These are phyloP conservation scores for Ophiosphaerella narmari DNA, from an alignment of 2,329 filamentous ascomycete genomes.

Conservation along the genomic window DNA sequence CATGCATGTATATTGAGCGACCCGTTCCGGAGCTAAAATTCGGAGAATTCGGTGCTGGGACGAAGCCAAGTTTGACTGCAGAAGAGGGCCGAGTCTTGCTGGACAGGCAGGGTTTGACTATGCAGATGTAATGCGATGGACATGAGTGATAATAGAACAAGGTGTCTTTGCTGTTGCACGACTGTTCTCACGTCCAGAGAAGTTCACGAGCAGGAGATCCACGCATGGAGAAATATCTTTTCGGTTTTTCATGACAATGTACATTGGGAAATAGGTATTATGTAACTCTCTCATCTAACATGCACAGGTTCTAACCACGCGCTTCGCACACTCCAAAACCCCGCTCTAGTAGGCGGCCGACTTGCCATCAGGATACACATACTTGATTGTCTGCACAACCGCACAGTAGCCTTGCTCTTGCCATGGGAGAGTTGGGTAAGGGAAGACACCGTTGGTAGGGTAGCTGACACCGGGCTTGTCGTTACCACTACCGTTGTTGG, in stretches of 20 bases:
- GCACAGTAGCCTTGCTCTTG: slow-evolving; percentile 39
- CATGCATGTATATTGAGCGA: no score
- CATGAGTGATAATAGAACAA: no score
- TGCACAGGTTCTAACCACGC: not conserved
- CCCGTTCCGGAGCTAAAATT: no score
- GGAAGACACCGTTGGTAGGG: slow-evolving; percentile 14
- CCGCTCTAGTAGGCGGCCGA: not conserved
- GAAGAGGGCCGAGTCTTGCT: not conserved
- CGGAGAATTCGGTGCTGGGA: no score
- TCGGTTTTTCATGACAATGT: slow-evolving; percentile 4
- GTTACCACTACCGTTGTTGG: not conserved
- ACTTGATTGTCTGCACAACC: slow-evolving; percentile 38
- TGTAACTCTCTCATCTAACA: not conserved
- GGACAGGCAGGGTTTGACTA: no score
- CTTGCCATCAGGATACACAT: slow-evolving; percentile 40
- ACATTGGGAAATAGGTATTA: slow-evolving; percentile 7
- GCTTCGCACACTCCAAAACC: not conserved
- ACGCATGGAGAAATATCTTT: no score
- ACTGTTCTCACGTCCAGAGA: not conserved
- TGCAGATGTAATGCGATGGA: no score
- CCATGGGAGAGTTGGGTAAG: slow-evolving; percentile 25
- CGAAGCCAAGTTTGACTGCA: not conserved
- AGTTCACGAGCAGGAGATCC: not conserved
- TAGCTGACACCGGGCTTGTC: slow-evolving; percentile 3
- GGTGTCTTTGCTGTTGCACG: no score